phyloP scores from a whole-genome alignment of 2,329 filamentous ascomycete genomes.

The Elsinoe necatrix region DNA sequence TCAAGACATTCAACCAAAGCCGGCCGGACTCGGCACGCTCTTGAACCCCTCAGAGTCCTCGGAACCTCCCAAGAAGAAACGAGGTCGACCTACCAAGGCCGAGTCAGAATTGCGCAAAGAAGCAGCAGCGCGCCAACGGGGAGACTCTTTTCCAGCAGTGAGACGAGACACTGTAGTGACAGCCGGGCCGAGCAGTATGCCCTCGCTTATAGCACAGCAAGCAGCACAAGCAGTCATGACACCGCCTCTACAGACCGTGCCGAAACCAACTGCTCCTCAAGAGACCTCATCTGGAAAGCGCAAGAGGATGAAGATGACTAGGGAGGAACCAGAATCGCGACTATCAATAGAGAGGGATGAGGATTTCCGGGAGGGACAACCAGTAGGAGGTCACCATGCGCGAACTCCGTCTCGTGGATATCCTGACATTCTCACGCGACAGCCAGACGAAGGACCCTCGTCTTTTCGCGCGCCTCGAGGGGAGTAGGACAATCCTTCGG shows the following conservation, averaged over 20 bases:
- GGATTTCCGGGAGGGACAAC: background rate
- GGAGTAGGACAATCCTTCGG: background rate
- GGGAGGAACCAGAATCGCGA: background rate
- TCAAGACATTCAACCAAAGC: conserved; percentile 35
- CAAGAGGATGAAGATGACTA: conserved; percentile 7
- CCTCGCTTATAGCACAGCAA: conserved; percentile 9
- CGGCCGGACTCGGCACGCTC: conserved; percentile 21
- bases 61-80: conserved; percentile 35
- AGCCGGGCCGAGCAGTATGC: conserved; percentile 1
- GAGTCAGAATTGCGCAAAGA: conserved; percentile 38
- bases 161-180: conserved; percentile 12
- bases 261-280: conserved; percentile 3
- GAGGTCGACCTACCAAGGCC: conserved; percentile 41
- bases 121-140: conserved; percentile 33
- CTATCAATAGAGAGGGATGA: background rate
- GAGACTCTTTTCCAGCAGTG: conserved; percentile 31
- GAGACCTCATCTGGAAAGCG: conserved; percentile 12
- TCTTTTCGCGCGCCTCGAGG: conserved; percentile 10
- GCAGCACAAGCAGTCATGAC: conserved; percentile 15
- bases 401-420: conserved; percentile 11
- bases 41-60: background rate
- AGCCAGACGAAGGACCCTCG: conserved; percentile 9
- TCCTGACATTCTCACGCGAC: conserved; percentile 10
- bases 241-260: background rate
- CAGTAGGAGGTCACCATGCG: background rate